These are phyloP conservation scores for Diophrys sp. DNA, from an alignment of 73 alveolate genomes.

Conservation along the genomic window DNA sequence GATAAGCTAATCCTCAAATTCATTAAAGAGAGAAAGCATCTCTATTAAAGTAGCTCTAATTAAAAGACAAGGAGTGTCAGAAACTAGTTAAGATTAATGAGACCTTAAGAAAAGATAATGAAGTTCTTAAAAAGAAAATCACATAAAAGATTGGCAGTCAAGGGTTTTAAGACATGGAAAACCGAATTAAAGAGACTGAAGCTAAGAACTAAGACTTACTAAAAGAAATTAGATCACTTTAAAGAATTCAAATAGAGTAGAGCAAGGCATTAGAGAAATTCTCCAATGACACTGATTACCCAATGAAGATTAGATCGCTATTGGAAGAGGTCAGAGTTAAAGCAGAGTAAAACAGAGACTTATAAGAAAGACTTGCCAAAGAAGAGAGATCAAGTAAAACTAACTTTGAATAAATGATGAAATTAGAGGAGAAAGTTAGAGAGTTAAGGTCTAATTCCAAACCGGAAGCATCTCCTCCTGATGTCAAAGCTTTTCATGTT, in stretches of 20 bases:
- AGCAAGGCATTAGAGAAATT: slow-evolving; percentile 44
- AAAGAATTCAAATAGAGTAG: slow-evolving; percentile 32
- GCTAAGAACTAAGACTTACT: slow-evolving; percentile 4
- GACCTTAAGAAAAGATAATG: slow-evolving; percentile 24
- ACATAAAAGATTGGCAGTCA: slow-evolving; percentile 18
- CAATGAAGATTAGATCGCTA: slow-evolving; percentile 17
- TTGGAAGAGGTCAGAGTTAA: slow-evolving; percentile 21
- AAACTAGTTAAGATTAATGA: neutral
- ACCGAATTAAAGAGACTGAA: slow-evolving; percentile 29
- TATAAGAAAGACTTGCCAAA: slow-evolving; percentile 11
- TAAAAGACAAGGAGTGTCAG: neutral
- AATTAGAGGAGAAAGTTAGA: slow-evolving; percentile 24
- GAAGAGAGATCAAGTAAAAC: slow-evolving; percentile 23
- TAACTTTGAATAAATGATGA: slow-evolving; percentile 13
- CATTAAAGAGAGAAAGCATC: neutral
- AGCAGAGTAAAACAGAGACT: slow-evolving; percentile 12
- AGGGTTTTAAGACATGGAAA: slow-evolving; percentile 26
- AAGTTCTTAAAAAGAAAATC: neutral
- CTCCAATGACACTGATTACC: slow-evolving; percentile 32
- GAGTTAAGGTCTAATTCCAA: slow-evolving; percentile 12
- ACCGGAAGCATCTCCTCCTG: neutral
- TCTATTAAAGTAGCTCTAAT: neutral
- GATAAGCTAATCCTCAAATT: neutral
- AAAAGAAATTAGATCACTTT: slow-evolving; percentile 29
- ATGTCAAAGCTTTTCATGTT: neutral